Percentiles rank a stretch among this genome's conserved stretches.
Conservation (phyloP, 495 filamentous ascomycete genomes). For the Aspergillus affinis region DNA sequence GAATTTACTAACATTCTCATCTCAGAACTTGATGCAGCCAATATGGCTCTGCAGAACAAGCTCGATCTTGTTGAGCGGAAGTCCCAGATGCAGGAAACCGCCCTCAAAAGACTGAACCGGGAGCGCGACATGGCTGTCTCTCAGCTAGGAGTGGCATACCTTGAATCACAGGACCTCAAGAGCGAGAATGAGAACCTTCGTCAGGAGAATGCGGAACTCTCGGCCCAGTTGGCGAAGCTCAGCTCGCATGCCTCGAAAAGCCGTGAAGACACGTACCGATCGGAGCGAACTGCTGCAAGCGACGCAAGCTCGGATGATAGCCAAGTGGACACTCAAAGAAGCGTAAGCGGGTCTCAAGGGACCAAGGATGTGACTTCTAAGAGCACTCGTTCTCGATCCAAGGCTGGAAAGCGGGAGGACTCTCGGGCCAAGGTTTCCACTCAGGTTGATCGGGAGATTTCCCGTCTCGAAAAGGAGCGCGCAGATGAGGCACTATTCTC, state of each 20-base stretch:
- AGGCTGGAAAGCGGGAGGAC: conserved; percentile 32
- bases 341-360: conserved; percentile 30
- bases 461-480: conserved; percentile 41
- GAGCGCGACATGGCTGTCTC: conserved; percentile 66
- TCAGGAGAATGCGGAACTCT: conserved; percentile 50
- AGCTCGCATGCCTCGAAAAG: conserved; percentile 18
- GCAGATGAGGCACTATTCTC: conserved; percentile 50
- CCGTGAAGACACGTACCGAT: conserved; percentile 34
- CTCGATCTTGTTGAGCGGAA: conserved; percentile 61
- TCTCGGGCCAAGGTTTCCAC: conserved; percentile 35
- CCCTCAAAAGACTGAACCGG: conserved; percentile 57
- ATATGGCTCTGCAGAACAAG: conserved; percentile 55
- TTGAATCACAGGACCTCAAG: conserved; percentile 64
- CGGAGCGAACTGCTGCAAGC: conserved; percentile 28
- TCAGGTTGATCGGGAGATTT: conserved; percentile 47
- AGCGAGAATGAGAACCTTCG: conserved; percentile 51
- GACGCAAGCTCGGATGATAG: conserved; percentile 35
- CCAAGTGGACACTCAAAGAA: conserved; percentile 36
- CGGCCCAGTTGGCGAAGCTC: conserved; percentile 36
- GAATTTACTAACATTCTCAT: conserved; percentile 10
- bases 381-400: conserved; percentile 33
- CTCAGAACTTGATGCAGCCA: conserved; percentile 57
- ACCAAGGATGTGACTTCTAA: conserved; percentile 38
- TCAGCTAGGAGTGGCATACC: conserved; percentile 62
- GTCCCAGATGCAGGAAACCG: conserved; percentile 56